Conservation (phyloP, 768 basidiomycete genomes). For the Suillus placidus region DNA sequence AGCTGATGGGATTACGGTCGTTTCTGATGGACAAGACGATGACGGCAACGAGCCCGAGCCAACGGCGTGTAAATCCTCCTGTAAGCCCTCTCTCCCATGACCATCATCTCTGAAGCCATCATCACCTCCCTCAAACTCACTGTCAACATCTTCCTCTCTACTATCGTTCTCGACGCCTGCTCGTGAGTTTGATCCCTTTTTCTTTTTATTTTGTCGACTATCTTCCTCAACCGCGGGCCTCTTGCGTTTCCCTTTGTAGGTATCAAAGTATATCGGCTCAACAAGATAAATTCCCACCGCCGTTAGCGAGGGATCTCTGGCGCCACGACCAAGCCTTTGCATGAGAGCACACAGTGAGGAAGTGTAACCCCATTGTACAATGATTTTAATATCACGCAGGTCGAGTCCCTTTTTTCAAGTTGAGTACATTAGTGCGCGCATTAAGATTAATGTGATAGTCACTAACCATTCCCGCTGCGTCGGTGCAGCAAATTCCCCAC, state of each 20-base stretch:
- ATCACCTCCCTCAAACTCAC: constrained; percentile 4
- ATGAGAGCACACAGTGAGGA: constrained; percentile 17
- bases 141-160: neutral
- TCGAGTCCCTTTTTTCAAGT: constrained; percentile 15
- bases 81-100: neutral
- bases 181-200: neutral
- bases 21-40: too few relatives aligned
- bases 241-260: too few relatives aligned
- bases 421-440: neutral
- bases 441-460: neutral
- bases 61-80: too few relatives aligned
- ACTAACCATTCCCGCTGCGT: constrained; percentile 41
- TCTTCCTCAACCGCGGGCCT: too few relatives aligned
- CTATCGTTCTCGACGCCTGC: neutral
- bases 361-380: constrained; percentile 17
- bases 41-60: too few relatives aligned
- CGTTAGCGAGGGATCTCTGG: constrained; percentile 6
- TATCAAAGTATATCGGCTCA: constrained; percentile 20
- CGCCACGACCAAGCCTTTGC: constrained; percentile 19
- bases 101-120: neutral
- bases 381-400: constrained; percentile 14
- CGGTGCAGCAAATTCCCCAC: constrained; percentile 34
- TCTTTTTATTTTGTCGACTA: too few relatives aligned
- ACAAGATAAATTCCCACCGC: constrained; percentile 18
- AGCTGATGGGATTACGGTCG: too few relatives aligned